Evolutionary conservation across 768 basidiomycete species (phyloP).

Genomic region (Amanita polypyramis): DNA sequence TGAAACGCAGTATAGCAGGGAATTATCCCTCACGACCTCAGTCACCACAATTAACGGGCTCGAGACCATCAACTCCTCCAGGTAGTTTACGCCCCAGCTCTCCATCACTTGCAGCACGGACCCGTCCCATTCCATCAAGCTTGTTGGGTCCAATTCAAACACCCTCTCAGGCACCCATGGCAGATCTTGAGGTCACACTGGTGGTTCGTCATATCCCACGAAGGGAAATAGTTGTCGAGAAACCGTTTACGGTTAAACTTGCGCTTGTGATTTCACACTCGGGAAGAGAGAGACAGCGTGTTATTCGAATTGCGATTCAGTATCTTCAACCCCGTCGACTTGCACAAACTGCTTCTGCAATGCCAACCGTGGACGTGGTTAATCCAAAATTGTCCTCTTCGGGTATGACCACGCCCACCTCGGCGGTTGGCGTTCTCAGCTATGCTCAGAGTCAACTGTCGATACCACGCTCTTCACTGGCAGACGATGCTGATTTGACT

Average conservation of each 20-base stretch:
- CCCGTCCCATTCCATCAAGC: conserved; percentile 41
- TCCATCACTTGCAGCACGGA: conserved; percentile 30
- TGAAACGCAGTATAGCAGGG: conserved; percentile 45
- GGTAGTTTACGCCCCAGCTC: conserved; percentile 11
- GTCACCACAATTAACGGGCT: conserved; percentile 38
- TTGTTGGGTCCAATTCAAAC: conserved; percentile 16
- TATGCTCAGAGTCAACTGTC: conserved; percentile 40
- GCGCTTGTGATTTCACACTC: conserved; percentile 39
- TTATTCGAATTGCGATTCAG: conserved; percentile 50
- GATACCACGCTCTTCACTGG: conserved; percentile 25
- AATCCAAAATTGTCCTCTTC: conserved; percentile 33
- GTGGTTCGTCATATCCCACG: conserved; percentile 40
- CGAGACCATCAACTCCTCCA: conserved; percentile 4
- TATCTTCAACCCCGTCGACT: conserved; percentile 39
- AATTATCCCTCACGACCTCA: conserved; percentile 29
- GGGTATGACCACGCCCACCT: conserved; percentile 44
- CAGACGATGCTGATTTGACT: conserved; percentile 9
- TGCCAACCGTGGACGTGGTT: conserved; percentile 14
- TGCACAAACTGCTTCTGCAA: not conserved
- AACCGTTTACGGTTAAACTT: conserved; percentile 49
- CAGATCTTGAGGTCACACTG: conserved; percentile 49
- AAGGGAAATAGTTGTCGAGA: conserved; percentile 34
- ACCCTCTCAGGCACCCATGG: conserved; percentile 11
- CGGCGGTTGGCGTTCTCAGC: conserved; percentile 35
- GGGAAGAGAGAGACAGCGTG: conserved; percentile 23